Evolutionary conservation across 306 rosid genomes (phyloP).

Genomic region (Alnus glutinosa): DNA sequence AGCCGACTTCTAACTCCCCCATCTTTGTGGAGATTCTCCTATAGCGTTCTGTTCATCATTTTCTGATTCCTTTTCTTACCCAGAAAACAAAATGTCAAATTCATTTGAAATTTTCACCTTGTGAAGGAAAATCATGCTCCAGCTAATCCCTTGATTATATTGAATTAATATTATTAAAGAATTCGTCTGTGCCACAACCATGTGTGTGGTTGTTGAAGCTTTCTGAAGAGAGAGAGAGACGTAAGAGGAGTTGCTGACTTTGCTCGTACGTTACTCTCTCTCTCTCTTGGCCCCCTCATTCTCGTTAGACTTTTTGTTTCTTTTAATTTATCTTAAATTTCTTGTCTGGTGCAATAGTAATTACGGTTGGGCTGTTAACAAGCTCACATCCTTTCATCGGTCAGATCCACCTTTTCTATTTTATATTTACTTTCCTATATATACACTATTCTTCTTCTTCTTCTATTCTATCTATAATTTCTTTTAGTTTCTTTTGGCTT

Average conservation of each 20-base stretch:
- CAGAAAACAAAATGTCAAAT: not conserved
- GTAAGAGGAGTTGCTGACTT: slow-evolving; percentile 30
- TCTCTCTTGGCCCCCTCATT: not conserved
- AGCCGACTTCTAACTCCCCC: not conserved
- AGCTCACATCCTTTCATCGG: not conserved
- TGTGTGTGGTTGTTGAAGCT: not conserved
- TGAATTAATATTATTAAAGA: not conserved
- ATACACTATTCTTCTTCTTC: not conserved
- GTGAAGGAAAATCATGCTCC: too few species aligned
- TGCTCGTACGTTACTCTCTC: slow-evolving; percentile 26
- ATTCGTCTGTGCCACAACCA: not conserved
- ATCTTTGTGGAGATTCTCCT: not conserved
- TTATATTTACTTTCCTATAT: not conserved
- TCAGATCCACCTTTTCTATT: not conserved
- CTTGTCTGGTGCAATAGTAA: not conserved
- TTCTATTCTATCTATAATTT: not conserved
- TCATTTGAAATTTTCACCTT: too few species aligned
- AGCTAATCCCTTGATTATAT: not conserved
- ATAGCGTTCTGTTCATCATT: not conserved
- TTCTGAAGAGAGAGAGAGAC: not conserved
- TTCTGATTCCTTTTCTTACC: not conserved
- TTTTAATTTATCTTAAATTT: not conserved
- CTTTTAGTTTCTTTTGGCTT: not conserved
- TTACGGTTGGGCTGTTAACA: not conserved
- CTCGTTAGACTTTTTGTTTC: slow-evolving; percentile 1